Percentiles rank a stretch among this genome's conserved stretches.
phyloP scores from a whole-genome alignment of 2,329 filamentous ascomycete genomes.

The Beauveria caledonica region DNA sequence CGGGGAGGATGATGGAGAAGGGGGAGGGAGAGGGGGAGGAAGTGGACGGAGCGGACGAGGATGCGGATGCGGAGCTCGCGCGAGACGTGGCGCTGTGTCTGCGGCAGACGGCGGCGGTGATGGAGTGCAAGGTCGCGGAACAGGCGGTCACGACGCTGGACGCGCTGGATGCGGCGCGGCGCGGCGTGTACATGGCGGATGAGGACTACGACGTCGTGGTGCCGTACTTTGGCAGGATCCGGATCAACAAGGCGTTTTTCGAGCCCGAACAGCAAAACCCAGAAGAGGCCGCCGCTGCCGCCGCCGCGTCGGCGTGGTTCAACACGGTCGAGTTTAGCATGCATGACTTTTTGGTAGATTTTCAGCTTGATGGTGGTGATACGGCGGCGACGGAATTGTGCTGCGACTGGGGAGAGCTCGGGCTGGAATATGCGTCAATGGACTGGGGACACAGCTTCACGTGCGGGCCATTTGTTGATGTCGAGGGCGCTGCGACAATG shows the following conservation, averaged over 20 bases:
- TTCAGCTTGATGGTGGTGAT: background rate
- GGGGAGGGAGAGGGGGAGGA: background rate
- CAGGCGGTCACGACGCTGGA: constrained; percentile 34
- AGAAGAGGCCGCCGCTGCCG: background rate
- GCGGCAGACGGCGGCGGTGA: constrained; percentile 13
- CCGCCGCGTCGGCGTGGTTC: background rate
- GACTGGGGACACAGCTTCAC: constrained; percentile 1
- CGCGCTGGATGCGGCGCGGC: constrained; percentile 23
- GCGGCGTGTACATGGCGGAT: constrained; percentile 16
- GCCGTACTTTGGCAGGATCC: constrained; percentile 34
- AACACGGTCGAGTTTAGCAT: constrained; percentile 8
- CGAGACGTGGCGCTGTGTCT: constrained; percentile 1
- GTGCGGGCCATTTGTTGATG: background rate
- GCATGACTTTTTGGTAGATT: constrained; percentile 1
- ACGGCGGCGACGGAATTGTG: background rate
- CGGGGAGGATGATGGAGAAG: background rate
- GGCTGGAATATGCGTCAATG: background rate
- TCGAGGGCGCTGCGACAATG: background rate
- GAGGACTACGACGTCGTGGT: constrained; percentile 31
- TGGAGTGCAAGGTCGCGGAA: constrained; percentile 32
- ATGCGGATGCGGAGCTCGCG: background rate
- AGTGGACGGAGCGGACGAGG: background rate
- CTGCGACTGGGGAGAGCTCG: constrained; percentile 7
- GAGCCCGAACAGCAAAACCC: background rate
- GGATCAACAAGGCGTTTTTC: background rate